These are phyloP conservation scores for Starmerella roubikii DNA, from an alignment of 805 yeast species.

Conservation along the genomic window DNA sequence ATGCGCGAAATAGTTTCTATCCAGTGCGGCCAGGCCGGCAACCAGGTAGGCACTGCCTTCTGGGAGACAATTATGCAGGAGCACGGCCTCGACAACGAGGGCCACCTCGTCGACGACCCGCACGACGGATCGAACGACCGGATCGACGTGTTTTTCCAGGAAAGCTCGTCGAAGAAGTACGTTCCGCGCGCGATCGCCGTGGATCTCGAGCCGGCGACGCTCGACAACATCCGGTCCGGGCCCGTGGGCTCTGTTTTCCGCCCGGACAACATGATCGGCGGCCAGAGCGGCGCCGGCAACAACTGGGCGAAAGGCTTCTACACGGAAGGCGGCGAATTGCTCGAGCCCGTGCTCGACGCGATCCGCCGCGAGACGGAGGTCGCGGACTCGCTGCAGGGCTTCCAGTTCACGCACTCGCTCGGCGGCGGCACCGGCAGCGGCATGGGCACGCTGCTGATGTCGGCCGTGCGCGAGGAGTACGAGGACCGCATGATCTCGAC, in stretches of 20 bases:
- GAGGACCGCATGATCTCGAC: constrained; percentile 97
- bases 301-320: constrained; percentile 97
- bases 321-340: constrained; percentile 93
- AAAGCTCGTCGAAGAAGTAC: constrained; percentile 70
- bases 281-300: constrained; percentile 90
- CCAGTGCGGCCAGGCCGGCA: constrained; percentile 35
- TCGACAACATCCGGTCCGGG: constrained; percentile 71
- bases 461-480: constrained; percentile 81
- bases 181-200: constrained; percentile 91
- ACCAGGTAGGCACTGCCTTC: constrained; percentile 31
- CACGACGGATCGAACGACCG: constrained; percentile 31
- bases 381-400: constrained; percentile 87
- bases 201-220: constrained; percentile 90
- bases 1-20: constrained; percentile 35
- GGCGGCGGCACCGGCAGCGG: constrained; percentile 98
- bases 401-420: constrained; percentile 72
- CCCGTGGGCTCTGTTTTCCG: constrained; percentile 71
- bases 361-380: constrained; percentile 91
- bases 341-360: constrained; percentile 82
- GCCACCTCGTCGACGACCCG: constrained; percentile 19
- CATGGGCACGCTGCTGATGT: constrained; percentile 81
- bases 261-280: constrained; percentile 83
- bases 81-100: constrained; percentile 27
- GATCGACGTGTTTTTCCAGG: constrained; percentile 70
- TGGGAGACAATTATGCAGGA: constrained; percentile 29